These are phyloP conservation scores for Coffea humblotiana DNA, from an alignment of 305 asterid genomes.

Conservation along the genomic window DNA sequence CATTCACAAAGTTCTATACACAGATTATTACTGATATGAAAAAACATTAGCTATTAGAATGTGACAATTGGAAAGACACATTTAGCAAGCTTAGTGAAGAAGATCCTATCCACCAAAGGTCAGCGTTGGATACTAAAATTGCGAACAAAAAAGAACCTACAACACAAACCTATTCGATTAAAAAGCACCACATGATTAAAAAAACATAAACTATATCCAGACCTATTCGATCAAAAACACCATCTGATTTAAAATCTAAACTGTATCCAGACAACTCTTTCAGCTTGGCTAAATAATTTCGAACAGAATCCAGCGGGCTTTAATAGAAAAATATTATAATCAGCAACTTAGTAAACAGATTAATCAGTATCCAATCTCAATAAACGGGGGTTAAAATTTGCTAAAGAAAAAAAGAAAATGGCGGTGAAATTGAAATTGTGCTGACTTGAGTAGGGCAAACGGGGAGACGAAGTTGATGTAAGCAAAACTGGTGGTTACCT, in stretches of 20 bases:
- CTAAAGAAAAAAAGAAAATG: neutral
- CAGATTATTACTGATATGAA: neutral
- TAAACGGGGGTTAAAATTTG: neutral
- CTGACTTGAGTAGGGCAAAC: neutral
- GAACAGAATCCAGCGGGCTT: too few relatives aligned
- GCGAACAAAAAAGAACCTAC: neutral
- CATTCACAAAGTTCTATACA: too few relatives aligned
- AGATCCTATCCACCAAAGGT: neutral
- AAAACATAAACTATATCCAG: too few relatives aligned
- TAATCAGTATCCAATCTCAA: neutral
- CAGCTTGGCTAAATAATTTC: too few relatives aligned
- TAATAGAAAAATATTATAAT: too few relatives aligned
- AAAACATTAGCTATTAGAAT: too few relatives aligned
- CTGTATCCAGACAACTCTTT: too few relatives aligned
- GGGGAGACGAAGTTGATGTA: neutral
- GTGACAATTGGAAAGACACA: too few relatives aligned
- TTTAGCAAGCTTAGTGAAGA: too few relatives aligned
- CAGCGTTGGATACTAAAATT: neutral
- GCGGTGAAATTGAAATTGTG: neutral
- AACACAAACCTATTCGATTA: neutral
- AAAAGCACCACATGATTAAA: neutral
- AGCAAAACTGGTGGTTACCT: conserved; percentile 34
- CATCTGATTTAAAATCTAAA: too few relatives aligned
- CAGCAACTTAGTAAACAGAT: too few relatives aligned
- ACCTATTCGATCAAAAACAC: neutral